Evolutionary conservation across 805 yeast species (phyloP), one percentile per base, ranked within the genome.

Genomic region (Hemisphaericaspora nanyangensis): DNA sequence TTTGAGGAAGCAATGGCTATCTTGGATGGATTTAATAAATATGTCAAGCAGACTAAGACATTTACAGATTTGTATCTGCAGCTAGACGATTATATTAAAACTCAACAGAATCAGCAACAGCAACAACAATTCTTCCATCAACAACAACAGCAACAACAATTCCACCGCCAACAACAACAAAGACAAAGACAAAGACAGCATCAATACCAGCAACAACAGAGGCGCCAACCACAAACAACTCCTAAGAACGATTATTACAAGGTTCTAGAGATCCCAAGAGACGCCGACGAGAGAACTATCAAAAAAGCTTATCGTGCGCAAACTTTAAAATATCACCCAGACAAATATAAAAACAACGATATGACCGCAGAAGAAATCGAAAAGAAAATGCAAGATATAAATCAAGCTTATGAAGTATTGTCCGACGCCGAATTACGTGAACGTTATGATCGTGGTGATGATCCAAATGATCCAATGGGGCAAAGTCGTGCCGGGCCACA

Each of bases 241-340:
- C 68, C 68, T 15, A 61, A 72, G 35, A 78, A 78, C 45, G 95
- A 91, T 52, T 86, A 85, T 54, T 91, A 91, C 60, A 85, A 86
- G 52, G 71, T 85, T 3, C 63, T 91, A 13, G 95, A 81, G 11
- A 73, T 91, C 5, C 48, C 79, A 0, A 67, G 71, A 41, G 75
- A 76, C 45, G 95, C 97, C 0, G 79, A 77, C 41, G 80, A 78
- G 1, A 72, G 74, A 42, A 82, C 85, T 6, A 82, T 91, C 45
- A 86, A 83, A 51, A 82, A 79, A 58, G 95, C 95, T 0, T 84
- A 89, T 62, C 70, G 96, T 42, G 70, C 79, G 6, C 76, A 82
- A 53, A 83, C 93, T 26, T 82, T 83, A 53, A 80, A 80, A 54
- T 87, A 75, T 58, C 99, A 91, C 56, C 99, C 99, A 0, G 99